These are phyloP conservation scores for Ceriops decandra DNA, from an alignment of 345 rosid genomes.

Conservation along the genomic window DNA sequence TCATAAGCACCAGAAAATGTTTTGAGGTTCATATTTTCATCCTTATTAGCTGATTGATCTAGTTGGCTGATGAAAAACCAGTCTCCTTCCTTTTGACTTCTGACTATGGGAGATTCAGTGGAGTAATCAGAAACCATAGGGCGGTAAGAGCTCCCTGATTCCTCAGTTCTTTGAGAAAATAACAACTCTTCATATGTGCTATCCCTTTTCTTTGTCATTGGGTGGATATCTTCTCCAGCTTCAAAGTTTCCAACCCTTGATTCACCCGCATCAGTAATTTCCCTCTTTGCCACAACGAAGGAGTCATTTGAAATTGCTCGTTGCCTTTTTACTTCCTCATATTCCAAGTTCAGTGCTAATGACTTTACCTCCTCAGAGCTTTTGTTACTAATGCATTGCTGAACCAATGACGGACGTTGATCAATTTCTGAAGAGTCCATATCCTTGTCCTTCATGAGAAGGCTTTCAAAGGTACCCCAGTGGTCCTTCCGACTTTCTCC, in stretches of 20 bases:
- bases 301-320: constrained; percentile 49
- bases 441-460: constrained; percentile 63
- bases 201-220: constrained; percentile 38
- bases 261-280: constrained; percentile 34
- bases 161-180: constrained; percentile 38
- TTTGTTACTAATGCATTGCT: constrained; percentile 31
- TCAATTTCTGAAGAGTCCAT: constrained; percentile 33
- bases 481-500: constrained; percentile 46
- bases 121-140: constrained; percentile 39
- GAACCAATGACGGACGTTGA: constrained; percentile 22
- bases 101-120: constrained; percentile 42
- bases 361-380: constrained; percentile 35
- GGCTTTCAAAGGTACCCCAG: constrained; percentile 89
- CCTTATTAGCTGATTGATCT: constrained; percentile 32
- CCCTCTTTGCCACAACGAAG: constrained; percentile 43
- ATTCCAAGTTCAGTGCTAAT: constrained; percentile 30
- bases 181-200: constrained; percentile 49
- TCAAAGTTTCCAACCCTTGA: constrained; percentile 40
- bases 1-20: constrained; percentile 42
- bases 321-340: constrained; percentile 44
- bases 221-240: constrained; percentile 34
- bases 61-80: constrained; percentile 55
- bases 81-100: constrained; percentile 58
- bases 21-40: constrained; percentile 37
- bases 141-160: constrained; percentile 27